Evolutionary conservation across 805 yeast species (phyloP), one percentile per base, ranked within the genome.

Genomic region (Torulaspora maleeae): DNA sequence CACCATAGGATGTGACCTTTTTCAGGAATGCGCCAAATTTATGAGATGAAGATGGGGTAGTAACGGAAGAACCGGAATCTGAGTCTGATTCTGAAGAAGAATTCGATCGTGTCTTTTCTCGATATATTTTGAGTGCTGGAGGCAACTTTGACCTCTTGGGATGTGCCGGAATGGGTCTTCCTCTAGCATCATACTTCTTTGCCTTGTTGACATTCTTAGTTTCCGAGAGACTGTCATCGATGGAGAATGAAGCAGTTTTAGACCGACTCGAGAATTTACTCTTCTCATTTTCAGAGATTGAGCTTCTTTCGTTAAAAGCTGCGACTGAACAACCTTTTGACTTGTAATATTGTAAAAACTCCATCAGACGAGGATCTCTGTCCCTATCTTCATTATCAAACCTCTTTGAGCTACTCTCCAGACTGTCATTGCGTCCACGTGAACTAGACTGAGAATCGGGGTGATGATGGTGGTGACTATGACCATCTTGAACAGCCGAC

Each of bases 151-250:
- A 72, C 38, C 46, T 56, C 19, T 58, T 59, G 2, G 82, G 82
- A 54, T 77, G 81, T 3, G 76, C 62, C 2, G 82, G 83, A 7
- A 78, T 62, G 5, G 73, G 74, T 51, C 76, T 70, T 0, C 75
- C 76, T 27, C 64, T 64, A 1, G 56, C 63, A 46, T 72, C 76
- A 27, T 67, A 59, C 35, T 57, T 61, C 35, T 41, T 13, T 36
- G 27, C n/a, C 60, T 52, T 20, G 48, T 53, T 47, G 9, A 36
- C 44, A 2, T 27, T 27, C 11, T 35, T 43, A 2, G 33, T 32
- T 5, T 19, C 36, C 13, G 40, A 42, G 16, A 43, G 15, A 19
- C 41, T 40, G 19, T 39, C 47, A 32, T 53, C 61, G 1, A 56
- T 48, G 2, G 61, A 49, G 37, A 59, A 58, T 11, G 60, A 61